Evolutionary conservation across 2,329 filamentous ascomycete genomes (phyloP).

Genomic region (Chaetothyriales sp.): DNA sequence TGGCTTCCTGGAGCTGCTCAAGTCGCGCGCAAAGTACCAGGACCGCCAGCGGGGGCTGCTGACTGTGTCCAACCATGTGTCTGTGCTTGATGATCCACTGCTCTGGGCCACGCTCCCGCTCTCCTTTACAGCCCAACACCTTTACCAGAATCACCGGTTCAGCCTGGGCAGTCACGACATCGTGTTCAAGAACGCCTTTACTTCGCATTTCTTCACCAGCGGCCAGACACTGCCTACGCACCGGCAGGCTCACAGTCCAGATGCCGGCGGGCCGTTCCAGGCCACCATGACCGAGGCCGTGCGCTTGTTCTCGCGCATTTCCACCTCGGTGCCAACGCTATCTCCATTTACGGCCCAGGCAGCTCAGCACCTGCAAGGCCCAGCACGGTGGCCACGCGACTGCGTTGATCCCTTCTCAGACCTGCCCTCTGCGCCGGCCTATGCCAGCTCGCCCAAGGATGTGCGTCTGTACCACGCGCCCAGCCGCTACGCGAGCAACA

Average conservation of each 20-base stretch:
- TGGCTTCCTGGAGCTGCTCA: conserved; percentile 59
- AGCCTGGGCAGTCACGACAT: conserved; percentile 87
- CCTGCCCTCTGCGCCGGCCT: conserved; percentile 23
- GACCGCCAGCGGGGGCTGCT: conserved; percentile 62
- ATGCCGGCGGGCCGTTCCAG: conserved; percentile 74
- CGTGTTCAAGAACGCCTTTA: conserved; percentile 67
- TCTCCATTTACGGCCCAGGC: conserved; percentile 19
- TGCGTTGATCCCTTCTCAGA: conserved; percentile 36
- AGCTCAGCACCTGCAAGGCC: conserved; percentile 28
- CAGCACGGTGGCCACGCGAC: conserved; percentile 37
- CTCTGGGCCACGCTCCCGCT: conserved; percentile 83
- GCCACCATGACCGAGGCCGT: conserved; percentile 77
- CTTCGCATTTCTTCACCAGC: conserved; percentile 65
- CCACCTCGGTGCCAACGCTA: conserved; percentile 24
- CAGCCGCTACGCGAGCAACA: conserved; percentile 54
- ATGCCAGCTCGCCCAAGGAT: conserved; percentile 45
- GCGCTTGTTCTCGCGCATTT: conserved; percentile 55
- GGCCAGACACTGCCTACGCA: conserved; percentile 89
- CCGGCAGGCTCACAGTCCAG: conserved; percentile 59
- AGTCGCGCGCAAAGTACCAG: conserved; percentile 54
- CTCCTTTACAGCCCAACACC: conserved; percentile 55
- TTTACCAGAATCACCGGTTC: conserved; percentile 62
- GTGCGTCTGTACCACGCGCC: conserved; percentile 55
- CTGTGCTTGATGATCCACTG: conserved; percentile 85
- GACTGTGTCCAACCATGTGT: conserved; percentile 86